These are phyloP conservation scores for Sporopachydermia quercuum DNA, from an alignment of 805 yeast species.

Conservation along the genomic window DNA sequence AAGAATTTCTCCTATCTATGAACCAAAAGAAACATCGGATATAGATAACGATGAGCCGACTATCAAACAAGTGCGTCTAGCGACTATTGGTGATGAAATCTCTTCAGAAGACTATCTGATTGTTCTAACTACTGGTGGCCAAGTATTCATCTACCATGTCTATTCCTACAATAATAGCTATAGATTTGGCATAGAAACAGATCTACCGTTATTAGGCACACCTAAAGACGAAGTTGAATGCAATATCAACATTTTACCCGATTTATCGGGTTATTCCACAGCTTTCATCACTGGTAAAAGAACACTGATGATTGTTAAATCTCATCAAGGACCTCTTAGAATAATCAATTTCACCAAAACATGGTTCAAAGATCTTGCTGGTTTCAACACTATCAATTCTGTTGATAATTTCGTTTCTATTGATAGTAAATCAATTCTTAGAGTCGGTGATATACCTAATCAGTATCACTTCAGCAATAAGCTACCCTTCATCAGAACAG, in stretches of 20 bases:
- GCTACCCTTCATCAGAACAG: constrained; percentile 12
- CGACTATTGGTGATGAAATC: constrained; percentile 45
- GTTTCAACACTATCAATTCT: constrained; percentile 24
- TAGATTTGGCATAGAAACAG: constrained; percentile 23
- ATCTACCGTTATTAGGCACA: constrained; percentile 51
- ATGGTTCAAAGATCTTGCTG: constrained; percentile 33
- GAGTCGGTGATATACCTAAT: constrained; percentile 36
- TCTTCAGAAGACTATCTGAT: constrained; percentile 48
- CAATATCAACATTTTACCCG: constrained; percentile 45
- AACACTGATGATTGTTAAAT: constrained; percentile 55
- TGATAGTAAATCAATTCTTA: constrained; percentile 54
- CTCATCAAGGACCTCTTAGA: constrained; percentile 46
- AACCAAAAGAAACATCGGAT: too few species aligned
- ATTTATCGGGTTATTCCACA: constrained; percentile 40
- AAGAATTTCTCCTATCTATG: too few species aligned
- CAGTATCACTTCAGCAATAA: background rate
- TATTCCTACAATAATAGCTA: constrained; percentile 31
- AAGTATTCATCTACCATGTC: constrained; percentile 50
- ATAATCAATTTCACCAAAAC: constrained; percentile 51
- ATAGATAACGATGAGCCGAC: too few species aligned
- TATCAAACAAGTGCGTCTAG: constrained; percentile 45
- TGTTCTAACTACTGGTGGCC: constrained; percentile 70
- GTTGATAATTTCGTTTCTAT: constrained; percentile 50
- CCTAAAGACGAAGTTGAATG: constrained; percentile 52
- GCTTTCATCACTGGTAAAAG: constrained; percentile 49